These are phyloP conservation scores for Ramalina peruviana DNA, from an alignment of 495 filamentous ascomycete species.

Conservation along the genomic window DNA sequence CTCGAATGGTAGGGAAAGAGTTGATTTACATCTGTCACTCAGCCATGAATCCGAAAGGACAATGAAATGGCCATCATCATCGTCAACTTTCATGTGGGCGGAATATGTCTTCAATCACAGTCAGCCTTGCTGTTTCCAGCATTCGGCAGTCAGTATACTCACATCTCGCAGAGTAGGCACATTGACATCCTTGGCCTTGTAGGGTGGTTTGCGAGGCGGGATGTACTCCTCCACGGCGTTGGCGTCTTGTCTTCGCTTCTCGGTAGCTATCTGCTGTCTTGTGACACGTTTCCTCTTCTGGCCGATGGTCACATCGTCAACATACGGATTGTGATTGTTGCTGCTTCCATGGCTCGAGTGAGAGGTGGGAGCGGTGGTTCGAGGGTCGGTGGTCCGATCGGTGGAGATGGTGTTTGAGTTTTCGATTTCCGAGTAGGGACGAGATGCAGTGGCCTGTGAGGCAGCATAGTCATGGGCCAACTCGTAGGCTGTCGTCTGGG, in stretches of 20 bases:
- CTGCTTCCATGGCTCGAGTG: conserved; percentile 51
- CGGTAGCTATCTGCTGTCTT: conserved; percentile 63
- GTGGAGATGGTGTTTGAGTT: conserved; percentile 63
- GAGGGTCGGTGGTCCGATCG: conserved; percentile 71
- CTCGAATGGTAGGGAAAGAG: background rate
- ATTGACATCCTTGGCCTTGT: conserved; percentile 83
- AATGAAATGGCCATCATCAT: conserved; percentile 94
- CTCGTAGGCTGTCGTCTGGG: conserved; percentile 48
- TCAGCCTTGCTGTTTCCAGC: background rate
- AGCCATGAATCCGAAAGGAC: conserved; percentile 69
- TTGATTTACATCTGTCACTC: conserved; percentile 70
- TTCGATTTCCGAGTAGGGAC: conserved; percentile 51
- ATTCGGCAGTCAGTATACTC: conserved; percentile 24
- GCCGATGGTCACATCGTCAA: conserved; percentile 42
- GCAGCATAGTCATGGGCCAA: conserved; percentile 45
- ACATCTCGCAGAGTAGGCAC: conserved; percentile 76
- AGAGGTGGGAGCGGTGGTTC: conserved; percentile 85
- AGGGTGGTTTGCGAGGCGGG: conserved; percentile 72
- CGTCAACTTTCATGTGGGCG: conserved; percentile 57
- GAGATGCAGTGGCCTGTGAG: conserved; percentile 50
- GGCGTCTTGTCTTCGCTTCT: conserved; percentile 62
- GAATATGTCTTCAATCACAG: conserved; percentile 23
- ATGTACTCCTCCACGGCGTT: conserved; percentile 68
- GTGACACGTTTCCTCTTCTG: conserved; percentile 77
- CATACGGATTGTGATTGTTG: conserved; percentile 35